phyloP scores from a whole-genome alignment of 441 rosid genomes.

The Gossypium laxum region DNA sequence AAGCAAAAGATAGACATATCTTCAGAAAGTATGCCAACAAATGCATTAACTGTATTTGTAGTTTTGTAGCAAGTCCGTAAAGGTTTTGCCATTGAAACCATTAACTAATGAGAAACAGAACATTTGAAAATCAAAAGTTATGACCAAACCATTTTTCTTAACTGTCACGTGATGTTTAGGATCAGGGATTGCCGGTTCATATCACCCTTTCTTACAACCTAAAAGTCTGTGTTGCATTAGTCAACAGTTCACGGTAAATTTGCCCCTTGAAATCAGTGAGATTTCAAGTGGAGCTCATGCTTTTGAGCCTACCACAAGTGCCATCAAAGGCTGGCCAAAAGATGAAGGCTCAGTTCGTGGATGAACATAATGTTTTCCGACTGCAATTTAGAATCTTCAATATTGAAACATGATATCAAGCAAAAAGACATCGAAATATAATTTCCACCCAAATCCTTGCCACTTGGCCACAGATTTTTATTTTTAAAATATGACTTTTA shows the following conservation, averaged over 20 bases:
- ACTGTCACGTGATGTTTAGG: not conserved
- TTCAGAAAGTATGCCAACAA: not conserved
- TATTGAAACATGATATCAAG: not conserved
- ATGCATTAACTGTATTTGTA: not conserved
- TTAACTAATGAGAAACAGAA: not conserved
- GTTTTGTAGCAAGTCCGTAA: not conserved
- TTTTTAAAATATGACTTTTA: not conserved
- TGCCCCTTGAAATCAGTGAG: not conserved
- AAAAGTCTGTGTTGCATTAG: not conserved
- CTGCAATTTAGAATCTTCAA: not conserved
- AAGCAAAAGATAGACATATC: not conserved
- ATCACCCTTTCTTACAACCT: not conserved
- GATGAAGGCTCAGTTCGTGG: not conserved
- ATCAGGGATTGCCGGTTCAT: not conserved
- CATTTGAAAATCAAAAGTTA: not conserved
- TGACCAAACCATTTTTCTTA: not conserved
- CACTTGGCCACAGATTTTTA: not conserved
- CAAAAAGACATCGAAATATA: not conserved
- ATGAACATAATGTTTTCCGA: not conserved
- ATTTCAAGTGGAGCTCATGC: not conserved
- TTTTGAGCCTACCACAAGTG: not conserved
- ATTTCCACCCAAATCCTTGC: not conserved
- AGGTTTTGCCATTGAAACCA: constrained; percentile 2
- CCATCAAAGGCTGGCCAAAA: not conserved
- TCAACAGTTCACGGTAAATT: not conserved